Evolutionary conservation across 2,329 filamentous ascomycete species (phyloP).

Genomic region (Boeremia lycopersici): DNA sequence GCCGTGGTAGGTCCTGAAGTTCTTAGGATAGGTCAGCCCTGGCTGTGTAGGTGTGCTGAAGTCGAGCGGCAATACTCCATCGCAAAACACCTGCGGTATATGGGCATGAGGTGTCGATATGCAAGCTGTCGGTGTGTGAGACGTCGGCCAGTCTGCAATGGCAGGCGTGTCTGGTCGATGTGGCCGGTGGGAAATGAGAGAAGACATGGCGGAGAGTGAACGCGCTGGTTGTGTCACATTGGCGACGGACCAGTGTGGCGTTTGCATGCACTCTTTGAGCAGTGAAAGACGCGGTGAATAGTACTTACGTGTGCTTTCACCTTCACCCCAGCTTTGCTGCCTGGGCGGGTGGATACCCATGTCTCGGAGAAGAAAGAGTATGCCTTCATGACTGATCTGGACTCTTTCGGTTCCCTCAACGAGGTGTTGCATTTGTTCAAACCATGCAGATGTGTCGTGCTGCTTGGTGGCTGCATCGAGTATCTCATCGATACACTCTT

Average conservation of each 20-base stretch:
- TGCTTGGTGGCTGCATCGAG: constrained; percentile 1
- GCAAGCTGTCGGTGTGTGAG: not conserved
- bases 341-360: not conserved
- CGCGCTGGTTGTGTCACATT: not conserved
- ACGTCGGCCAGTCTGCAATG: not conserved
- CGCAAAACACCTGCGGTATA: not conserved
- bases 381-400: constrained; percentile 17
- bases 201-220: not conserved
- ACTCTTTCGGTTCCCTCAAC: constrained; percentile 1
- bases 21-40: constrained; percentile 4
- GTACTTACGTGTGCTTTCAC: constrained; percentile 69
- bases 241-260: not conserved
- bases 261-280: not conserved
- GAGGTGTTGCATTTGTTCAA: constrained; percentile 20
- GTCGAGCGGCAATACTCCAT: not conserved
- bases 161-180: not conserved
- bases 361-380: constrained; percentile 21
- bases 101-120: not conserved
- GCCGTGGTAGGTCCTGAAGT: not conserved
- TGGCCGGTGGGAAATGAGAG: not conserved
- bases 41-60: constrained; percentile 58
- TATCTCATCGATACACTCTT: constrained; percentile 20
- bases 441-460: constrained; percentile 16
- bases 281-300: constrained; percentile 77
- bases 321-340: constrained; percentile 68